These are phyloP conservation scores for Metarhizium rileyi DNA, from an alignment of 2,329 filamentous ascomycete species.

Conservation along the genomic window DNA sequence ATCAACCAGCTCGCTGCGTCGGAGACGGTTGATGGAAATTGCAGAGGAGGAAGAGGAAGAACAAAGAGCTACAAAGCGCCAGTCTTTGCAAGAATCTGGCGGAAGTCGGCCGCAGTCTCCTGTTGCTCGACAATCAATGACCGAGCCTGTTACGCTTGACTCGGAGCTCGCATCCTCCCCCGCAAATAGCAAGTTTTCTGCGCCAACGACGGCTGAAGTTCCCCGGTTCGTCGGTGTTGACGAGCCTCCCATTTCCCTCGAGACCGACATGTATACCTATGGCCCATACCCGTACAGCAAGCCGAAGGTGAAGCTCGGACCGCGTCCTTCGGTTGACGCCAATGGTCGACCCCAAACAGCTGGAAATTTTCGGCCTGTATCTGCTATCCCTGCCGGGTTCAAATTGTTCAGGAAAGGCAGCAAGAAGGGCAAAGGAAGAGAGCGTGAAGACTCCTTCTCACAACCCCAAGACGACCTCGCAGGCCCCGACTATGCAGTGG, in stretches of 20 bases:
- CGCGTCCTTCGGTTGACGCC: slow-evolving; percentile 65
- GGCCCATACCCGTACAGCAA: slow-evolving; percentile 42
- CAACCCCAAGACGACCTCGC: slow-evolving; percentile 26
- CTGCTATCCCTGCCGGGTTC: slow-evolving; percentile 71
- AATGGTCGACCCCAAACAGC: slow-evolving; percentile 51
- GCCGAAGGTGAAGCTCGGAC: slow-evolving; percentile 81
- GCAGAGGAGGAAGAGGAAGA: slow-evolving; percentile 86
- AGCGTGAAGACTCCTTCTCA: slow-evolving; percentile 12
- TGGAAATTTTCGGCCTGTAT: slow-evolving; percentile 59
- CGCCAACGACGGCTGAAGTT: slow-evolving; percentile 35
- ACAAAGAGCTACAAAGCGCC: slow-evolving; percentile 45
- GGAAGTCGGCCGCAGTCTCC: slow-evolving; percentile 20
- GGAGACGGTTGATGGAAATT: slow-evolving; percentile 78
- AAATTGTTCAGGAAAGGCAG: slow-evolving; percentile 54
- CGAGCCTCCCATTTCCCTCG: slow-evolving; percentile 36
- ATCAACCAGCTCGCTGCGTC: slow-evolving; percentile 68
- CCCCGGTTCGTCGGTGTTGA: slow-evolving; percentile 41
- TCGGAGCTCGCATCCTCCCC: slow-evolving; percentile 41
- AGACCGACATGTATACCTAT: slow-evolving; percentile 38
- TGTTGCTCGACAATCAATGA: slow-evolving; percentile 12
- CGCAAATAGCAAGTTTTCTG: slow-evolving; percentile 38
- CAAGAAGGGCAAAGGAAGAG: slow-evolving; percentile 33
- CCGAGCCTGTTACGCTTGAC: slow-evolving; percentile 38
- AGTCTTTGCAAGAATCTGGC: slow-evolving; percentile 41
- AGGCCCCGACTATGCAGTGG: slow-evolving; percentile 25